A percentile compares a stretch with the other conserved stretches of the same genome.
Evolutionary conservation across 1,284 basidiomycete species (phyloP).

Genomic region (Acaromyces ingoldii): DNA sequence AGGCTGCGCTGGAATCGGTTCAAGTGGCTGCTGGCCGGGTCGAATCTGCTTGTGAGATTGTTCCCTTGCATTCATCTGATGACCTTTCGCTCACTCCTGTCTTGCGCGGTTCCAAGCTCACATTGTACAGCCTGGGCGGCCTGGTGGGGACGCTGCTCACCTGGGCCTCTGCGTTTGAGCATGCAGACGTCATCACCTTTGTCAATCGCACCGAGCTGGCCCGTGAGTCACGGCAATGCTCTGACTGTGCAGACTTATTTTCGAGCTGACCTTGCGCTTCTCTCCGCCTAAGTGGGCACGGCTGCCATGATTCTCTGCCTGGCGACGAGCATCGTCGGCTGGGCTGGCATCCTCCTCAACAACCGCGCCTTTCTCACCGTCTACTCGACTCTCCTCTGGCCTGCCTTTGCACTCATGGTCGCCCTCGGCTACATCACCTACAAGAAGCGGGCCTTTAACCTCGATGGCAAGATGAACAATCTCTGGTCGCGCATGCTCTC

Average conservation of each 20-base stretch:
- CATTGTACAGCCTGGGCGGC: not conserved
- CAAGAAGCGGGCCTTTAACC: slow-evolving; percentile 63
- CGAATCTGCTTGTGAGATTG: too few species aligned
- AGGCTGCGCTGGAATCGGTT: too few species aligned
- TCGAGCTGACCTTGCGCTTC: not conserved
- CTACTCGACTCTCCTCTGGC: slow-evolving; percentile 68
- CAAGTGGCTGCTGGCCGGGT: too few species aligned
- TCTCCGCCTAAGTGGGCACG: slow-evolving; percentile 61
- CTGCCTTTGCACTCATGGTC: slow-evolving; percentile 61
- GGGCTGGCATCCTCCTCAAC: slow-evolving; percentile 66
- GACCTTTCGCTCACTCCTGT: not conserved
- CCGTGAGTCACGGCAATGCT: not conserved
- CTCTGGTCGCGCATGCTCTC: slow-evolving; percentile 64
- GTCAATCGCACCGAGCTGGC: not conserved
- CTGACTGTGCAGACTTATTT: too few species aligned
- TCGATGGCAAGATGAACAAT: slow-evolving; percentile 67
- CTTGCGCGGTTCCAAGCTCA: not conserved
- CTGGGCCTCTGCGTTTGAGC: not conserved
- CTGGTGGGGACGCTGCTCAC: not conserved
- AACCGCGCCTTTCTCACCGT: slow-evolving; percentile 68
- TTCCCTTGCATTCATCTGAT: too few species aligned
- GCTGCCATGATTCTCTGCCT: slow-evolving; percentile 60
- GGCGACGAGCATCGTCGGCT: slow-evolving; percentile 64
- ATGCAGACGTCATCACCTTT: not conserved
- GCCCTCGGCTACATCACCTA: slow-evolving; percentile 68